These are phyloP conservation scores for Dendrothele bispora DNA, from an alignment of 768 basidiomycete species.

Conservation along the genomic window DNA sequence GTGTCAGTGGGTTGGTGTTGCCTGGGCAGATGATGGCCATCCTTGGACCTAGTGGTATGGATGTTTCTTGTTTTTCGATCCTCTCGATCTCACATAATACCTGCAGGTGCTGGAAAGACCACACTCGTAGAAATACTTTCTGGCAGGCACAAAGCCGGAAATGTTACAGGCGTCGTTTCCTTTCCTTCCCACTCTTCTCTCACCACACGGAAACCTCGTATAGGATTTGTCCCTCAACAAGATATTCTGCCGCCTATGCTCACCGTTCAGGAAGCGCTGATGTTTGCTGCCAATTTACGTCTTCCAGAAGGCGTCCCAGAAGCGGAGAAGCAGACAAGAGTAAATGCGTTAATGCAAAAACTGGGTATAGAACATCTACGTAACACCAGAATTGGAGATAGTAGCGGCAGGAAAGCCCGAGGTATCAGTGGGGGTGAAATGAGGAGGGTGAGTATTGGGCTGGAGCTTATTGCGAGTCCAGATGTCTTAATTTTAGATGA, in stretches of 20 bases:
- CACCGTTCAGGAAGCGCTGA: constrained; percentile 79
- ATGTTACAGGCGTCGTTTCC: constrained; percentile 60
- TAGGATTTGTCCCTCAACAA: constrained; percentile 88
- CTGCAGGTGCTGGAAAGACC: constrained; percentile 79
- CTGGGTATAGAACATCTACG: constrained; percentile 74
- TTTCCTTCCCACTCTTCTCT: constrained; percentile 41
- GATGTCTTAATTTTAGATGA: constrained; percentile 88
- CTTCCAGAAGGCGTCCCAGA: constrained; percentile 71
- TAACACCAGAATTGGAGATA: constrained; percentile 67
- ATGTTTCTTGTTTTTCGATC: constrained; percentile 15
- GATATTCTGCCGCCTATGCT: constrained; percentile 78
- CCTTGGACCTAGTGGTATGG: constrained; percentile 86
- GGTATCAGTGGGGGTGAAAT: constrained; percentile 94
- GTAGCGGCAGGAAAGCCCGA: constrained; percentile 65
- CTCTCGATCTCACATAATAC: constrained; percentile 1
- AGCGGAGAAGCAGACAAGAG: constrained; percentile 63
- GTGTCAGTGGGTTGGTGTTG: constrained; percentile 65
- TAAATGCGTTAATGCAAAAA: constrained; percentile 70
- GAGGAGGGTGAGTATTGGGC: constrained; percentile 85
- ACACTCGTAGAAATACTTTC: constrained; percentile 91
- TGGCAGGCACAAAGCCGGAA: constrained; percentile 76
- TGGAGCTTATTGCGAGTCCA: constrained; percentile 84
- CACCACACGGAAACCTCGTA: constrained; percentile 30
- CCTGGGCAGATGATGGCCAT: constrained; percentile 91
- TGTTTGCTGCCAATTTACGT: constrained; percentile 84